Evolutionary conservation across 208 protist genomes (phyloP).

Genomic region (Endotrypanum monterogeii): DNA sequence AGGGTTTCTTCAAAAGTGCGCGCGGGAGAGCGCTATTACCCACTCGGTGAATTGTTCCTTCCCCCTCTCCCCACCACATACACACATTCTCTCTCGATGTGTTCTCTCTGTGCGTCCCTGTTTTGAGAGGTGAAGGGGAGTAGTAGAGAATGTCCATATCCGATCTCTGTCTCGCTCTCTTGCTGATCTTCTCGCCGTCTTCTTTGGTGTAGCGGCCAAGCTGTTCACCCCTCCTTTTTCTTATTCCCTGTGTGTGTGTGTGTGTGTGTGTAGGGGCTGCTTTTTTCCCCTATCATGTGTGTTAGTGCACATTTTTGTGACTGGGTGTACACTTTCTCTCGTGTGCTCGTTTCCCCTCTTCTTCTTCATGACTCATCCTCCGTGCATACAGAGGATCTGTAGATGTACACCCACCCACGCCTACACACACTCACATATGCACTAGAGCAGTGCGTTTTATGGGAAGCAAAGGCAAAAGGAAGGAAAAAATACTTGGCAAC

Average conservation of each 20-base stretch:
- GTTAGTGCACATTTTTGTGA: neutral
- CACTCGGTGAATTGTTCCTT: neutral
- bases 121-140: constrained; percentile 10
- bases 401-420: no score
- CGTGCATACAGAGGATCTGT: no score
- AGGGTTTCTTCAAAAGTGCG: neutral
- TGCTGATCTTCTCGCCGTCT: neutral
- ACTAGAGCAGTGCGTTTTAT: no score
- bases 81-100: constrained; percentile 6
- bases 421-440: no score
- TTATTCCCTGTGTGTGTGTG: neutral
- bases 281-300: neutral
- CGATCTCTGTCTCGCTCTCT: neutral
- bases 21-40: neutral
- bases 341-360: no score
- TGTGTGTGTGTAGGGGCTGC: neutral
- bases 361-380: no score
- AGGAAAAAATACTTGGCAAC: no score
- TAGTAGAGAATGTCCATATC: neutral
- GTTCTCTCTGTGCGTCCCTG: constrained; percentile 5
- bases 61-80: no score
- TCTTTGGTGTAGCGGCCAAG: neutral
- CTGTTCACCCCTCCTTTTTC: neutral
- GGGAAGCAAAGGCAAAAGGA: no score
- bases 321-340: no score